phyloP scores from a whole-genome alignment of 2,329 filamentous ascomycete genomes.

The Verticillium zaregamsianum region DNA sequence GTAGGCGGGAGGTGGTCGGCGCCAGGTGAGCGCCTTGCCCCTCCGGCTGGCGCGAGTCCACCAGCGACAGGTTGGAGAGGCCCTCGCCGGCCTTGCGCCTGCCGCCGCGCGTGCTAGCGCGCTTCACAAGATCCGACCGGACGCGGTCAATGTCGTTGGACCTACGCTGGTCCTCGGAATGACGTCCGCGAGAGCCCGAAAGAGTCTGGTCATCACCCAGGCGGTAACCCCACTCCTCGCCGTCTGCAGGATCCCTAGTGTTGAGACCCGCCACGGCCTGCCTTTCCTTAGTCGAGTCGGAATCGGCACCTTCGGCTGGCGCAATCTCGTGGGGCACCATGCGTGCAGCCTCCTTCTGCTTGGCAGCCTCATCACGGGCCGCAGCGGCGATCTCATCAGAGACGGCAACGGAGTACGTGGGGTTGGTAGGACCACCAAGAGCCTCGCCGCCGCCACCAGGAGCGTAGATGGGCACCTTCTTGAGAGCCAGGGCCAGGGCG shows the following conservation, averaged over 20 bases:
- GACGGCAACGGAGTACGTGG: constrained; percentile 75
- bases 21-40: constrained; percentile 16
- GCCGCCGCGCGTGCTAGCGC: constrained; percentile 40
- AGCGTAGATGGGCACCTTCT: constrained; percentile 79
- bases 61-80: constrained; percentile 27
- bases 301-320: constrained; percentile 13
- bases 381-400: constrained; percentile 59
- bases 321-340: constrained; percentile 50
- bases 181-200: constrained; percentile 20
- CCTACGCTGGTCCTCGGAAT: constrained; percentile 28
- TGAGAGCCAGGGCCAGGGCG: constrained; percentile 77
- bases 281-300: constrained; percentile 31
- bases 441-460: constrained; percentile 68
- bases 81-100: constrained; percentile 45
- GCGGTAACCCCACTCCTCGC: constrained; percentile 33
- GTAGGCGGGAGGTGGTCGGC: constrained; percentile 25
- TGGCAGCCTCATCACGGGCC: constrained; percentile 55
- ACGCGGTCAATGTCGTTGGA: constrained; percentile 33
- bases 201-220: constrained; percentile 29
- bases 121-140: constrained; percentile 30
- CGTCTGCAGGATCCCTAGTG: constrained; percentile 26
- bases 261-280: constrained; percentile 43
- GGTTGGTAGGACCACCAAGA: constrained; percentile 66
- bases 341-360: constrained; percentile 60
- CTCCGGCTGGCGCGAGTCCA: constrained; percentile 14